Conservation (phyloP, 768 basidiomycete genomes). For the Auricularia sp. region DNA sequence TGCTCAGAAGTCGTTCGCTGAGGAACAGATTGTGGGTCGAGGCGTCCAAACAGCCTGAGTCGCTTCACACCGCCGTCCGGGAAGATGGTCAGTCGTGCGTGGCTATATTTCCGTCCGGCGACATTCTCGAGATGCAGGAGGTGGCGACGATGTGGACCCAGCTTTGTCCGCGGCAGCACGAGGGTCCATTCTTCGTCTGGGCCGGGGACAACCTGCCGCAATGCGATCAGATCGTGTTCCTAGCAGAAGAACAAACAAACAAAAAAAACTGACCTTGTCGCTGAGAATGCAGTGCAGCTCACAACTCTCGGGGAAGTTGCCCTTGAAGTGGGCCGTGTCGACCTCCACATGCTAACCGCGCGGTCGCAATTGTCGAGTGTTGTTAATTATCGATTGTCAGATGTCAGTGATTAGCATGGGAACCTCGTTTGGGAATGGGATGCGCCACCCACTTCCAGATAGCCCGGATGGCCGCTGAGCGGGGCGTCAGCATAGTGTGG, state of each 20-base stretch:
- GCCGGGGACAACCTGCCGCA: conserved; percentile 17
- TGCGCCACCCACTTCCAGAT: conserved; percentile 31
- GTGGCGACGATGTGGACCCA: conserved; percentile 85
- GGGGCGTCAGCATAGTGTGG: not conserved
- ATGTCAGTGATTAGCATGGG: not conserved
- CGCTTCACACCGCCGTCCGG: conserved; percentile 96
- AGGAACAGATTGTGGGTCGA: conserved; percentile 20
- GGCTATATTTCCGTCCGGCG: conserved; percentile 52
- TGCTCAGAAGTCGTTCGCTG: not conserved
- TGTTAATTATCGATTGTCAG: too few species aligned
- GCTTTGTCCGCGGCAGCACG: conserved; percentile 65
- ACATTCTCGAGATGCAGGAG: conserved; percentile 74
- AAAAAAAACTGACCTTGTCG: conserved; percentile 18
- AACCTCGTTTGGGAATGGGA: not conserved
- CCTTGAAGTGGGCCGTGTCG: conserved; percentile 92
- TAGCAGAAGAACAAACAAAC: conserved; percentile 7
- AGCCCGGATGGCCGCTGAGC: conserved; percentile 60
- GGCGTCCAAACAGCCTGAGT: conserved; percentile 68
- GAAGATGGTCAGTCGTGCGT: conserved; percentile 80
- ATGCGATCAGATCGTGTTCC: not conserved
- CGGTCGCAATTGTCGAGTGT: too few species aligned
- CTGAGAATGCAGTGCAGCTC: conserved; percentile 55
- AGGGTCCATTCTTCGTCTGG: conserved; percentile 54
- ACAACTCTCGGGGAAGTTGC: conserved; percentile 87
- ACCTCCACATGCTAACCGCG: conserved; percentile 54